Evolutionary conservation across 768 basidiomycete genomes (phyloP), one percentile per base, ranked within the genome.

Genomic region (Trametes gibbosa): DNA sequence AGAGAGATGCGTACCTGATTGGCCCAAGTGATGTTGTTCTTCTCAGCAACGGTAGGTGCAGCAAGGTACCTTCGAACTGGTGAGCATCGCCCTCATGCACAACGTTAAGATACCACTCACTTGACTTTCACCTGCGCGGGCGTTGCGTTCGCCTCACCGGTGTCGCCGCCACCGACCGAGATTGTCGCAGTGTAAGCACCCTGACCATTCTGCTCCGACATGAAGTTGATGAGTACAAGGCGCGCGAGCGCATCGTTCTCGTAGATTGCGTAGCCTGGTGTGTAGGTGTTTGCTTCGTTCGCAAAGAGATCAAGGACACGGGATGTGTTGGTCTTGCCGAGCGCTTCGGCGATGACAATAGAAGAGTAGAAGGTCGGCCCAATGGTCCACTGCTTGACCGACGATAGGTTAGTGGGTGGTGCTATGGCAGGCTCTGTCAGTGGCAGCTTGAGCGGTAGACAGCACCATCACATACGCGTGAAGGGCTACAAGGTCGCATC

Each of bases 221-320:
- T 64, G 68, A 72, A 84, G 70, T 84, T 84, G 75, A 83, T 72
- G n/a, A 81, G 65, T 6, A 74, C 78, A 2, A 81, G 64, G 50
- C 77, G 70, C 7, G 72, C 65, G 6, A 79, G 74, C 70, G 71
- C 56, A 24, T 73, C 77, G 66, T 75, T 70, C 63, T 81, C 80
- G 68, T 81, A 81, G 55, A 81, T 69, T 17, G 74, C 79, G 64
- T 83, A 84, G 2, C 67, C 76, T 2, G 81, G 80, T 29, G 75
- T 77, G 60, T 66, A 75, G 32, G 67, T 69, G 68, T 69, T 71
- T 39, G 63, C 69, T 21, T 62, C 48, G 56, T 69, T 67, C 23
- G 70, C 65, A 41, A 63, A 53, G 37, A 81, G 69, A 67, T 82
- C 79, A 42, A 79, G 66, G 35, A 83, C 70, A 59, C 76, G 77